Evolutionary conservation across 1,284 basidiomycete genomes (phyloP).

Genomic region (Inonotus hispidus): DNA sequence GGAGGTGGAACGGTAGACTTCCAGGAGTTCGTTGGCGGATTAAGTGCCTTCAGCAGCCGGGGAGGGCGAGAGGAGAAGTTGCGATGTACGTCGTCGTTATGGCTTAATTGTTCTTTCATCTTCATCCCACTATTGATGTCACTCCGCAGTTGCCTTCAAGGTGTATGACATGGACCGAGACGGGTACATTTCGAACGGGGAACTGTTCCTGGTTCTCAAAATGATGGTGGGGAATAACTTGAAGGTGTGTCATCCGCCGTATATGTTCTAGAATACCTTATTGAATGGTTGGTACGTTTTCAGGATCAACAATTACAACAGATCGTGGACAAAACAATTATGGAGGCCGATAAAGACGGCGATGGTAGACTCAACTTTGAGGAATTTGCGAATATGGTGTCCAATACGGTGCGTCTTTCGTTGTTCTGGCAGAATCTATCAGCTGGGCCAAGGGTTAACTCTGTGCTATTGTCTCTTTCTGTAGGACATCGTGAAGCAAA

Average conservation of each 20-base stretch:
- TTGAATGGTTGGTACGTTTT: not conserved
- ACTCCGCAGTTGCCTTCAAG: slow-evolving; percentile 82
- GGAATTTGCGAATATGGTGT: slow-evolving; percentile 95
- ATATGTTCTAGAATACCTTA: not conserved
- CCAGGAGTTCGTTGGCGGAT: slow-evolving; percentile 96
- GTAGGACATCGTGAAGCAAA: slow-evolving; percentile 94
- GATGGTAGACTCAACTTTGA: slow-evolving; percentile 97
- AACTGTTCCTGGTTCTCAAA: slow-evolving; percentile 96
- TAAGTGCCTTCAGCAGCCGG: slow-evolving; percentile 95
- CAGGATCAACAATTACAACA: slow-evolving; percentile 98
- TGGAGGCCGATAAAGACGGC: slow-evolving; percentile 98
- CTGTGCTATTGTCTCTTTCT: not conserved
- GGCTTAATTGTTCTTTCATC: not conserved
- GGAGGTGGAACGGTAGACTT: slow-evolving; percentile 99
- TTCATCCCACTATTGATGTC: not conserved
- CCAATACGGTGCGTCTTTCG: slow-evolving; percentile 72
- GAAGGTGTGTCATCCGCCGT: slow-evolving; percentile 55
- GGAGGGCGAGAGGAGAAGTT: slow-evolving; percentile 97
- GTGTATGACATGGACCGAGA: slow-evolving; percentile 99
- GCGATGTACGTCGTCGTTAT: slow-evolving; percentile 59
- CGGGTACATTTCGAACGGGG: slow-evolving; percentile 97
- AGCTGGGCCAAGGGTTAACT: not conserved
- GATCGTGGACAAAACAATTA: slow-evolving; percentile 99
- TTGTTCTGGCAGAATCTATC: not conserved
- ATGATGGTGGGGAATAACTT: slow-evolving; percentile 99